Conservation (phyloP, 768 basidiomycete species). For the Rhodotorula sphaerocarpa region DNA sequence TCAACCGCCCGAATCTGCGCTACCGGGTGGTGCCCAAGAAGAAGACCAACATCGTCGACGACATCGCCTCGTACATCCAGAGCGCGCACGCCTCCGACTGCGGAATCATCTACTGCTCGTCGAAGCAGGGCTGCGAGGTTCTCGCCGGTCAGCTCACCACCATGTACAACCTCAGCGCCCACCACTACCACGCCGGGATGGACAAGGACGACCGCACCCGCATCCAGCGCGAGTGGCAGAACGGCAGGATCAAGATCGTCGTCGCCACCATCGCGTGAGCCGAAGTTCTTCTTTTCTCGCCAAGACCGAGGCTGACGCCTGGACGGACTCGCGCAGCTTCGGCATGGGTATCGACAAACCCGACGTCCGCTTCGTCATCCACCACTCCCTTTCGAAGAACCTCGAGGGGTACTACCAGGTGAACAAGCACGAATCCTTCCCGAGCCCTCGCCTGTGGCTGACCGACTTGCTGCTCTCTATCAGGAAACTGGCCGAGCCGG, state of each 20-base stretch:
- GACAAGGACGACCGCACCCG: conserved; percentile 54
- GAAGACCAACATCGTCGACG: conserved; percentile 47
- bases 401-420: conserved; percentile 65
- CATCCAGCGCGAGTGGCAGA: conserved; percentile 66
- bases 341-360: conserved; percentile 92
- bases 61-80: conserved; percentile 64
- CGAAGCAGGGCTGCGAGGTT: conserved; percentile 67
- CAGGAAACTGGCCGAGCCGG: conserved; percentile 98
- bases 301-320: background rate
- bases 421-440: background rate
- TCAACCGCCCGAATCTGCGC: conserved; percentile 84
- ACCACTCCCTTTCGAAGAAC: conserved; percentile 66
- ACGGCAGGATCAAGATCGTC: conserved; percentile 64
- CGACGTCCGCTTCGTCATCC: conserved; percentile 80
- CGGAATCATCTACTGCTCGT: conserved; percentile 74
- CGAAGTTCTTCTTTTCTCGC: background rate
- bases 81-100: conserved; percentile 50
- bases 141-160: conserved; percentile 62
- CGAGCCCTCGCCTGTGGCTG: conserved; percentile 4
- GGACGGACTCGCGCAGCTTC: conserved; percentile 55
- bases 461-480: too few relatives aligned
- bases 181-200: conserved; percentile 81
- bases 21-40: conserved; percentile 59
- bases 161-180: conserved; percentile 54
- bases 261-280: conserved; percentile 70